Base-by-base conservation (phyloP, 805 yeast genomes). In the Hanseniaspora osmophila region DNA sequence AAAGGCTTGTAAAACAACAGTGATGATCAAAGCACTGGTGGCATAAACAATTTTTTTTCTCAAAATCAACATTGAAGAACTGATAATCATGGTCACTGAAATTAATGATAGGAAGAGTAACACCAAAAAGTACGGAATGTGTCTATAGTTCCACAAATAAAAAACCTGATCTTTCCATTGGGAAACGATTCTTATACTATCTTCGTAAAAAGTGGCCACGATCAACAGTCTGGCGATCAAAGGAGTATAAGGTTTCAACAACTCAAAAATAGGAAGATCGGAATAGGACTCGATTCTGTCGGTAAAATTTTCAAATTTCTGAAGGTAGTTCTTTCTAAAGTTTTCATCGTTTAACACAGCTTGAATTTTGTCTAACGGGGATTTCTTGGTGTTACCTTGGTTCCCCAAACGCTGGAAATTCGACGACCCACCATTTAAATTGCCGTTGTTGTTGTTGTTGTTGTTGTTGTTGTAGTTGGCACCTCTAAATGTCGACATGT, bases 151-250 rank as follows among this genome's bases (percentile, higher is more conserved):
- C 68, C 84, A 74, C 54, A 92, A 70, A 62, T 83, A 90, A 61
- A 77, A 82, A 19, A 85, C 84, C 64, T 90, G 98, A 56, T 85
- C 95, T 33, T 73, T 63, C 96, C 96, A 90, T 66, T 88, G 96
- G 6, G 86, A 67, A 44, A 78, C 54, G 56, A 90, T 84, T 62
- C 98, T 75, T 44, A 80, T 60, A 2, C 95, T 75, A 59, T 92
- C 97, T 65, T 90, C 97, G 52, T 78, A 75, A 60, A 88, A 90
- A 0, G 97, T 92, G 42, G 95, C 94, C 46, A 90, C 95, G 50
- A 90, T 88, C 52, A 88, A 75, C 49, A 84, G 77, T 48, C 97
- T 73, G 35, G 96, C 97, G 55, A 90, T 75, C 18, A 78, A 78
- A 9, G 97, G 96, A 42, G 88, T 80, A 55, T 77, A 80, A 0